These are phyloP conservation scores for Coniella lustricola DNA, from an alignment of 2,329 filamentous ascomycete genomes.

Conservation along the genomic window DNA sequence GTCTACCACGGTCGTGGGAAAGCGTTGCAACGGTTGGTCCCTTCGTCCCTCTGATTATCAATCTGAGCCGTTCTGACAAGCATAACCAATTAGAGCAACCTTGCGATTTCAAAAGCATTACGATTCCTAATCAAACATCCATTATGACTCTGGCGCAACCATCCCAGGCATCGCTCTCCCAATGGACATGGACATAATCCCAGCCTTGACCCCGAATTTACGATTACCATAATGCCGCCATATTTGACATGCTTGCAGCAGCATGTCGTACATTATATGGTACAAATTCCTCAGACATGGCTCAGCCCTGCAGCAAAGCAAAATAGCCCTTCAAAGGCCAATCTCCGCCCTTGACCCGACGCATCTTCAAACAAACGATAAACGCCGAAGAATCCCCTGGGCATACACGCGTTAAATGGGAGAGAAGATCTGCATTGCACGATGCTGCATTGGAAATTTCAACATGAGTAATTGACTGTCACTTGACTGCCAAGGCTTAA, in stretches of 20 bases:
- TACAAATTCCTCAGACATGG: neutral
- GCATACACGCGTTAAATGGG: neutral
- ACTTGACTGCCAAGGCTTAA: no score
- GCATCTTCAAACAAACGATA: slow-evolving; percentile 2
- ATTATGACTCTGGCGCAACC: neutral
- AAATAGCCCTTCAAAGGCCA: neutral
- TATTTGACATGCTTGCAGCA: neutral
- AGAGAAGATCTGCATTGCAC: neutral
- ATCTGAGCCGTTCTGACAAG: neutral
- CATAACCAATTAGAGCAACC: no score
- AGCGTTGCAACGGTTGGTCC: neutral
- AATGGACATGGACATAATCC: neutral
- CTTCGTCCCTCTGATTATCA: neutral
- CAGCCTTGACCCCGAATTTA: no score
- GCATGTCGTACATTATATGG: neutral
- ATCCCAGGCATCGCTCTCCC: neutral
- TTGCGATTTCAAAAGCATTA: neutral
- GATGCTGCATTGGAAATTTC: neutral
- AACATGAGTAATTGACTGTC: no score
- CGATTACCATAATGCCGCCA: no score
- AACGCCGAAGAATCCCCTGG: neutral
- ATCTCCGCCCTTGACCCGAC: slow-evolving; percentile 13
- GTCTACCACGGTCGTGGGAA: neutral
- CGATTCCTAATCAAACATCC: slow-evolving; percentile 9
- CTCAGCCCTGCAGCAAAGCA: neutral